A percentile compares a stretch with the other conserved stretches of the same genome.
Conservation (phyloP, 208 protist species). For the Crithidia mellificae region DNA sequence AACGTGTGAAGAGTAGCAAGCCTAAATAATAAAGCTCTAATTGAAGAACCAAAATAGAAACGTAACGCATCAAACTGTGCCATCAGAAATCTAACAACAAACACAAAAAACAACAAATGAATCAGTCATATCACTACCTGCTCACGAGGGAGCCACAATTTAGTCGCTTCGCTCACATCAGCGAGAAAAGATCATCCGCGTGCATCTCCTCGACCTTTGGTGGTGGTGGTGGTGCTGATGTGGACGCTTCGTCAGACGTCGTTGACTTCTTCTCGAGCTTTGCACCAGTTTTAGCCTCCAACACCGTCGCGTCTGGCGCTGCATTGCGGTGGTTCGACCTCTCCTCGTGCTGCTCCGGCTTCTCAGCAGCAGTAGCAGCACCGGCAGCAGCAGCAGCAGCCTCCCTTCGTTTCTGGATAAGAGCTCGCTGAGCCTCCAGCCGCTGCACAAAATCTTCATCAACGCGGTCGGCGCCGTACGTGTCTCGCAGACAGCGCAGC, state of each 20-base stretch:
- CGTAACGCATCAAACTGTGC: too few species aligned
- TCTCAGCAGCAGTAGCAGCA: neutral
- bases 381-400: neutral
- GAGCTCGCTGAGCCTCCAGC: constrained; percentile 44
- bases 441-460: constrained; percentile 76
- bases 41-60: too few species aligned
- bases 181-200: constrained; percentile 16
- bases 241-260: neutral
- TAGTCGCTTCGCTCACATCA: neutral
- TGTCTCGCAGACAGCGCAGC: constrained; percentile 59
- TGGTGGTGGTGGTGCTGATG: neutral
- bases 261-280: neutral
- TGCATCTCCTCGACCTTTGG: neutral
- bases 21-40: too few species aligned
- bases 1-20: too few species aligned
- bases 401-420: constrained; percentile 10
- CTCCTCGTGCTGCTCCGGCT: neutral
- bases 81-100: neutral
- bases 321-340: neutral
- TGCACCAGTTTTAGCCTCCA: too few species aligned
- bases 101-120: neutral
- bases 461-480: constrained; percentile 50
- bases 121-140: too few species aligned
- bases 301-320: neutral
- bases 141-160: neutral